Evolutionary conservation across 129 eudicot genomes (phyloP).

Genomic region (Glebionis coronaria): DNA sequence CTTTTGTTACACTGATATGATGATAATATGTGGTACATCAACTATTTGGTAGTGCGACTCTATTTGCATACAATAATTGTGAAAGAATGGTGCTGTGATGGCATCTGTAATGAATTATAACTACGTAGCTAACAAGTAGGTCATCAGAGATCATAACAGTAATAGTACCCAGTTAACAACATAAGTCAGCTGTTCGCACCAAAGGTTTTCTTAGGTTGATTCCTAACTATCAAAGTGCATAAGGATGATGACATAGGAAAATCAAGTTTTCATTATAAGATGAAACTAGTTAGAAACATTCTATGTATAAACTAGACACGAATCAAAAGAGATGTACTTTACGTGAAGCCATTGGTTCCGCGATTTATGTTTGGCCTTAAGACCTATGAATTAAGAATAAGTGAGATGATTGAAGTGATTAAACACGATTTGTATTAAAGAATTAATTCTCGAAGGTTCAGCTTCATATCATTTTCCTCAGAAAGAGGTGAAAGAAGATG

Average conservation of each 20-base stretch:
- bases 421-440: not conserved
- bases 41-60: not conserved
- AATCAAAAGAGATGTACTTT: constrained; percentile 10
- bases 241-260: constrained; percentile 6
- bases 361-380: constrained; percentile 9
- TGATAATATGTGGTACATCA: constrained; percentile 5
- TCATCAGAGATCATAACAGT: no score
- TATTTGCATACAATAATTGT: not conserved
- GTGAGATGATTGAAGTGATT: constrained; percentile 3
- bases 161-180: not conserved
- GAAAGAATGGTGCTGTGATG: not conserved
- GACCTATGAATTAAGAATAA: not conserved
- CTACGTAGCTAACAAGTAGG: not conserved
- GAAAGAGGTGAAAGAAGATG: no score
- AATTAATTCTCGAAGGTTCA: not conserved
- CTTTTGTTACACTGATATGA: not conserved
- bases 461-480: no score
- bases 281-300: not conserved
- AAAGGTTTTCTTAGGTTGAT: no score
- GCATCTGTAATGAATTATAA: not conserved
- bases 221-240: constrained; percentile 1
- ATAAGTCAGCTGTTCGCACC: not conserved
- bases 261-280: not conserved
- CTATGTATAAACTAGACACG: not conserved
- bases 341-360: not conserved